A percentile compares a stretch with the other conserved stretches of the same genome.
Conservation (phyloP, 495 filamentous ascomycete genomes). For the Penicillium desertorum region DNA sequence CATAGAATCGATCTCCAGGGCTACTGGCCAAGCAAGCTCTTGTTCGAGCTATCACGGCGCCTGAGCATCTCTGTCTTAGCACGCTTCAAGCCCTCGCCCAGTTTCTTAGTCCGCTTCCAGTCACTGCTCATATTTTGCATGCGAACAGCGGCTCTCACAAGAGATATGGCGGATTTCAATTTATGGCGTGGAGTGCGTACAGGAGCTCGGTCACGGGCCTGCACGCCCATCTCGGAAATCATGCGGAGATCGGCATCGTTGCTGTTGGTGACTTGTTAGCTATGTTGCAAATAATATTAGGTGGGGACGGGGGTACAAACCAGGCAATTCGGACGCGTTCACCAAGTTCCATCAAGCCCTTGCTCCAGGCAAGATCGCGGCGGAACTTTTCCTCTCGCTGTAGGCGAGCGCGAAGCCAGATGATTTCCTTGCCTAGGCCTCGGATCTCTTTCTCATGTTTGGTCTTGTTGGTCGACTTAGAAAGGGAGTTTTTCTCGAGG, state of each 20-base stretch:
- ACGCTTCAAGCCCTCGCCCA: conserved; percentile 47
- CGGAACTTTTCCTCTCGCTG: conserved; percentile 78
- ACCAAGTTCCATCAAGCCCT: conserved; percentile 73
- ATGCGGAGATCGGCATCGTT: conserved; percentile 89
- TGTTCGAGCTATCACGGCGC: conserved; percentile 39
- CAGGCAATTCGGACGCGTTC: conserved; percentile 73
- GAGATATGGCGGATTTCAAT: conserved; percentile 50
- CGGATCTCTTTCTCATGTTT: conserved; percentile 77
- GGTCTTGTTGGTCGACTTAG: conserved; percentile 48
- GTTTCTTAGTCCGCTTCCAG: conserved; percentile 50
- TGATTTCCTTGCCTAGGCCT: conserved; percentile 82
- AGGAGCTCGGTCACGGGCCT: conserved; percentile 35
- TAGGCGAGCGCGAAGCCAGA: conserved; percentile 79
- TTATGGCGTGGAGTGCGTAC: conserved; percentile 41
- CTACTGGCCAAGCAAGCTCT: conserved; percentile 21
- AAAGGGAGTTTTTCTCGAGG: conserved; percentile 43
- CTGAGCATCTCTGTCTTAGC: conserved; percentile 47
- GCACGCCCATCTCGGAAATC: conserved; percentile 75
- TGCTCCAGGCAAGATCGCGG: conserved; percentile 75
- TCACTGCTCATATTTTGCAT: conserved; percentile 55
- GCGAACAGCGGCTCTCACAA: conserved; percentile 54
- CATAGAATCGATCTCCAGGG: neutral
- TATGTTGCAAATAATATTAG: conserved; percentile 10
- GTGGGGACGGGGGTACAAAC: conserved; percentile 55
- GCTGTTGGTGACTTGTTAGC: conserved; percentile 48